Percentiles rank a stretch among this genome's conserved stretches.
Evolutionary conservation across 1,284 basidiomycete genomes (phyloP).

Genomic region (Amylostereum areolatum): DNA sequence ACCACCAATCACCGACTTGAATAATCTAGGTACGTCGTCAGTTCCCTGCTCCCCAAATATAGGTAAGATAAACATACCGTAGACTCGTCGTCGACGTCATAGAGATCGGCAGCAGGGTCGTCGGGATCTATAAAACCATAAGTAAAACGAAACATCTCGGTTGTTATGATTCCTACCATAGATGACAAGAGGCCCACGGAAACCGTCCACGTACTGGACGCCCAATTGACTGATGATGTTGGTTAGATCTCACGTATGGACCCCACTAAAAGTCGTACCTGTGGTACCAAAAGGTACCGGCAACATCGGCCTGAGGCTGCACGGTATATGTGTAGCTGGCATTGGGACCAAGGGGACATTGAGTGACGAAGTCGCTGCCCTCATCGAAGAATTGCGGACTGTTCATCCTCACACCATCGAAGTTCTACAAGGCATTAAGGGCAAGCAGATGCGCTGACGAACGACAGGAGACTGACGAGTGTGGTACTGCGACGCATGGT

Average conservation of each 20-base stretch:
- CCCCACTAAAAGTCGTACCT: no score
- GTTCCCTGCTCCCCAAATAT: background rate
- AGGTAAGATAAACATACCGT: background rate
- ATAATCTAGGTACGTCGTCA: background rate
- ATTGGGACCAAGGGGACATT: slow-evolving; percentile 15
- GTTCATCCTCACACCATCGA: background rate
- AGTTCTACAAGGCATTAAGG: no score
- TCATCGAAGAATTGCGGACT: slow-evolving; percentile 1
- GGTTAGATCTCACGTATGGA: no score
- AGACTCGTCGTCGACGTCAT: background rate
- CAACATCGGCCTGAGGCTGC: slow-evolving; percentile 8
- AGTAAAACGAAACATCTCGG: no score
- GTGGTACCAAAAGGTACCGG: slow-evolving; percentile 18
- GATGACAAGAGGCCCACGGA: background rate
- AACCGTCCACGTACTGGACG: slow-evolving; percentile 7
- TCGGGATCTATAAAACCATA: background rate
- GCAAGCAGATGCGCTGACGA: background rate
- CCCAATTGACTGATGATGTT: no score
- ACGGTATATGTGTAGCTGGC: slow-evolving; percentile 14
- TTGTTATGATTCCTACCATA: no score
- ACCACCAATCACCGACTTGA: background rate
- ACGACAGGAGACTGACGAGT: background rate
- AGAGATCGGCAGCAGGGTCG: background rate
- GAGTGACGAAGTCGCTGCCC: slow-evolving; percentile 12
- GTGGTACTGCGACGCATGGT: background rate